phyloP scores from a whole-genome alignment of 2,329 filamentous ascomycete species.

The Fusarium sarcochroum region DNA sequence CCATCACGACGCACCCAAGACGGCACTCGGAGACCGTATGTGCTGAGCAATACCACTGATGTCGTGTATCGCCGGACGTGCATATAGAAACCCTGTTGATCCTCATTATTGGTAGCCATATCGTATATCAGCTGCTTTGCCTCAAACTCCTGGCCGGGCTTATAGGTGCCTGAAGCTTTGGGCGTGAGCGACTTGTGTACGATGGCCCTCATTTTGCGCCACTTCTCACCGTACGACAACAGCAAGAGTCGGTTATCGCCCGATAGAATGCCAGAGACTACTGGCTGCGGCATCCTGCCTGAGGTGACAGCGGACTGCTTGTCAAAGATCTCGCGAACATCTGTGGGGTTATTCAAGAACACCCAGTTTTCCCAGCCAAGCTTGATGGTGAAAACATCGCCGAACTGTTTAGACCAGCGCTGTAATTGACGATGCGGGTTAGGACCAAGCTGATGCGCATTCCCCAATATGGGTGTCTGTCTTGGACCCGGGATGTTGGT shows the following conservation, averaged over 20 bases:
- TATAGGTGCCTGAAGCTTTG: slow-evolving; percentile 10
- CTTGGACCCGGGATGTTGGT: slow-evolving; percentile 9
- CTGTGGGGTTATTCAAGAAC: slow-evolving; percentile 22
- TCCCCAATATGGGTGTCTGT: slow-evolving; percentile 10
- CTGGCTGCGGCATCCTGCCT: slow-evolving; percentile 19
- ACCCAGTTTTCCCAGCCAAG: slow-evolving; percentile 30
- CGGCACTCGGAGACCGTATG: slow-evolving; percentile 23
- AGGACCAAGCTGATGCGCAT: slow-evolving; percentile 12
- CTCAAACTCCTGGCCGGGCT: slow-evolving; percentile 28
- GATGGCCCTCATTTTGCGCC: slow-evolving; percentile 22
- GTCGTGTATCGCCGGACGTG: slow-evolving; percentile 25
- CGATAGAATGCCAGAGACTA: slow-evolving; percentile 15
- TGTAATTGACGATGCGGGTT: slow-evolving; percentile 17
- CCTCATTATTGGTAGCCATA: slow-evolving; percentile 11
- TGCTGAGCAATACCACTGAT: slow-evolving; percentile 16
- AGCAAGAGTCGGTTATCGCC: slow-evolving; percentile 17
- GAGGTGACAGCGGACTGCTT: slow-evolving; percentile 32
- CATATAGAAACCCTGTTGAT: slow-evolving; percentile 18
- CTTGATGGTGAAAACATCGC: slow-evolving; percentile 17
- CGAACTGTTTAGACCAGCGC: slow-evolving; percentile 24
- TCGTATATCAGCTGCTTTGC: slow-evolving; percentile 24
- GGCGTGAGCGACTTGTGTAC: slow-evolving; percentile 17
- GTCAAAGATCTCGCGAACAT: slow-evolving; percentile 30
- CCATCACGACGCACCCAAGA: slow-evolving; percentile 6
- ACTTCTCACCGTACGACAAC: slow-evolving; percentile 21